Base-by-base conservation (phyloP, 352 stramenopile genomes). In the Pythium graminicola region DNA sequence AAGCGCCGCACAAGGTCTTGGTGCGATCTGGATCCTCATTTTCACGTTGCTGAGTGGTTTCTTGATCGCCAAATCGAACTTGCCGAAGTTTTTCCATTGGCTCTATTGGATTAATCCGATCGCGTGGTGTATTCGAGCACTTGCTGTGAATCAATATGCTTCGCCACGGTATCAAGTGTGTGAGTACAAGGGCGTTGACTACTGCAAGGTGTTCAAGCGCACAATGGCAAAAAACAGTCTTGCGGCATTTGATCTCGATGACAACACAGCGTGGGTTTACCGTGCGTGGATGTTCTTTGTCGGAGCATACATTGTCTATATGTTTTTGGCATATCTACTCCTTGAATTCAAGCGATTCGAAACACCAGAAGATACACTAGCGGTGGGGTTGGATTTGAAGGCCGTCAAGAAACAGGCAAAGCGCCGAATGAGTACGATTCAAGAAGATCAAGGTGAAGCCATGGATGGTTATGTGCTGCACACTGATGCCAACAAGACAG, bases 81-180 rank as follows among this genome's bases (percentile, higher is more conserved):
- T 91, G 33, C 81, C 76, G 0, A 53, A 67, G 40, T 81, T 73
- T 33, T 86, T 84, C 29, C 67, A 78, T 26, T 93, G 82, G 82
- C 45, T 92, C 36, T 91, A 89, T 55, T 90, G 73, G 70, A 73
- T 93, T 43, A 84, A 91, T 40, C 65, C 81, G 13, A 57, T 92
- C 28, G 62, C 65, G 31, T 92, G 76, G 75, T 73, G 65, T 45
- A 78, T 86, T 33, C 76, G 79, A 6, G 72, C 69, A 3, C 49
- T 88, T 11, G 70, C 64, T 27, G 44, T 87, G 20, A 87, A 87
- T 51, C 74, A 88, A 47, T 90, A 86, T 47, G 51, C 62, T 4
- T 62, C 60, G 23, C 59, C 60, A 7, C 67, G 61, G 20, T 83
- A 78, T 52, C 47, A 58, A n/a, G 61, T 76, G 7, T 84, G 75